Evolutionary conservation across 2,329 filamentous ascomycete species (phyloP).

Genomic region (Botrytis byssoidea): DNA sequence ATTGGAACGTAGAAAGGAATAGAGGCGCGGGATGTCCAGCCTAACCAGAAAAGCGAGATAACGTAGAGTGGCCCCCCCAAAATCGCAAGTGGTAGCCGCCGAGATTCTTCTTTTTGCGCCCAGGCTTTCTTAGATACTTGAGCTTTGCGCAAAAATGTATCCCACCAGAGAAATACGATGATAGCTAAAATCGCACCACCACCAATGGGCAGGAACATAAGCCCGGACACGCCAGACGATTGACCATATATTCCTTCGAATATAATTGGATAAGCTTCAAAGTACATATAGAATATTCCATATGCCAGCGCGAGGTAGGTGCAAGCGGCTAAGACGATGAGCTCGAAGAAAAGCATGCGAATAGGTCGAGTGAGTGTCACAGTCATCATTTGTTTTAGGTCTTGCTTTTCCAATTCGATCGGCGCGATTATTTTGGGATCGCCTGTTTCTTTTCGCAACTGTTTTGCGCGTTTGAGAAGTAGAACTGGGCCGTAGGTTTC

Average conservation of each 20-base stretch:
- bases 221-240: slow-evolving; percentile 55
- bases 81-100: slow-evolving; percentile 49
- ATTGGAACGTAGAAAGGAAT: slow-evolving; percentile 57
- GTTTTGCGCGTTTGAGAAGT: slow-evolving; percentile 56
- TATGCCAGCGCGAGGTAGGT: slow-evolving; percentile 61
- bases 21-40: slow-evolving; percentile 52
- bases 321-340: slow-evolving; percentile 61
- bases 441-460: slow-evolving; percentile 58
- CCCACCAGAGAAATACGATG: slow-evolving; percentile 50
- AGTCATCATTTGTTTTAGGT: slow-evolving; percentile 48
- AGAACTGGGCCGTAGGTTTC: slow-evolving; percentile 61
- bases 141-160: slow-evolving; percentile 51
- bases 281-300: slow-evolving; percentile 62
- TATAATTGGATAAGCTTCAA: slow-evolving; percentile 64
- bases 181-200: slow-evolving; percentile 52
- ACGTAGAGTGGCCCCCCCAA: slow-evolving; percentile 46
- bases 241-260: slow-evolving; percentile 60
- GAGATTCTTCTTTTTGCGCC: slow-evolving; percentile 51
- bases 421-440: slow-evolving; percentile 56
- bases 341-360: slow-evolving; percentile 59
- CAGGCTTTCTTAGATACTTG: slow-evolving; percentile 47
- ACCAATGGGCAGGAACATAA: slow-evolving; percentile 58
- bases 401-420: slow-evolving; percentile 61
- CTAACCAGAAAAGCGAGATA: slow-evolving; percentile 58
- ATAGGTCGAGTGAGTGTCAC: slow-evolving; percentile 61